A percentile compares a stretch with the other conserved stretches of the same genome.
phyloP scores from a whole-genome alignment of 306 rosid genomes.

The Pterocarpus santalinus region DNA sequence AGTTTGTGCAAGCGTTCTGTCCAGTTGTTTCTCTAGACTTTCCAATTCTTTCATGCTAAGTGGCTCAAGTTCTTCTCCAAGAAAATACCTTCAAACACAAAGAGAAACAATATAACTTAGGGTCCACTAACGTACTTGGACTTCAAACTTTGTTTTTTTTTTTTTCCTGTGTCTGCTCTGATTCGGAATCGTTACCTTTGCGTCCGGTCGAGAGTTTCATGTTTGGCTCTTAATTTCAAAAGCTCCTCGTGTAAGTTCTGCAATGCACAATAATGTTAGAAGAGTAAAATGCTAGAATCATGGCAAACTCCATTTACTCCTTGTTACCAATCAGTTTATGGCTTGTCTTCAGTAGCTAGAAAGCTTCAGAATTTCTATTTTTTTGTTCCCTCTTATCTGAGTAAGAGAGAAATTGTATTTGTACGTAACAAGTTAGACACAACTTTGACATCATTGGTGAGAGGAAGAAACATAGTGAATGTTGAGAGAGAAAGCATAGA shows the following conservation, averaged over 20 bases:
- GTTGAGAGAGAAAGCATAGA: too few relatives aligned
- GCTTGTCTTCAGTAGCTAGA: not conserved
- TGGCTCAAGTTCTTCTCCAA: constrained; percentile 78
- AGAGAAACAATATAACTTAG: constrained; percentile 10
- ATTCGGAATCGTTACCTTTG: constrained; percentile 57
- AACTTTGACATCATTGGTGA: too few relatives aligned
- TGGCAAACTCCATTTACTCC: not conserved
- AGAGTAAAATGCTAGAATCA: not conserved
- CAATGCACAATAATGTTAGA: constrained; percentile 13
- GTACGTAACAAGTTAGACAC: too few relatives aligned
- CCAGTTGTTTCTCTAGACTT: constrained; percentile 76
- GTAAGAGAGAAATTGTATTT: too few relatives aligned
- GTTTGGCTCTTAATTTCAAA: constrained; percentile 55
- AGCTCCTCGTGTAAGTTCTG: constrained; percentile 65
- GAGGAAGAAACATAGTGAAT: too few relatives aligned
- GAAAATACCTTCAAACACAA: constrained; percentile 58
- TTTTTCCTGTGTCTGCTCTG: not conserved
- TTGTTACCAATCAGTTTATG: too few relatives aligned
- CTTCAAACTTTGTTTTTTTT: not conserved
- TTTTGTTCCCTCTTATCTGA: not conserved
- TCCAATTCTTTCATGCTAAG: constrained; percentile 71
- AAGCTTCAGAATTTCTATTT: not conserved
- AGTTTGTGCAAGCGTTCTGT: constrained; percentile 65
- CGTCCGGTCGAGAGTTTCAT: constrained; percentile 71
- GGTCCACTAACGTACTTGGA: not conserved